Base-by-base conservation (phyloP, 2,329 filamentous ascomycete species). In the Aspergillus chevalieri region DNA sequence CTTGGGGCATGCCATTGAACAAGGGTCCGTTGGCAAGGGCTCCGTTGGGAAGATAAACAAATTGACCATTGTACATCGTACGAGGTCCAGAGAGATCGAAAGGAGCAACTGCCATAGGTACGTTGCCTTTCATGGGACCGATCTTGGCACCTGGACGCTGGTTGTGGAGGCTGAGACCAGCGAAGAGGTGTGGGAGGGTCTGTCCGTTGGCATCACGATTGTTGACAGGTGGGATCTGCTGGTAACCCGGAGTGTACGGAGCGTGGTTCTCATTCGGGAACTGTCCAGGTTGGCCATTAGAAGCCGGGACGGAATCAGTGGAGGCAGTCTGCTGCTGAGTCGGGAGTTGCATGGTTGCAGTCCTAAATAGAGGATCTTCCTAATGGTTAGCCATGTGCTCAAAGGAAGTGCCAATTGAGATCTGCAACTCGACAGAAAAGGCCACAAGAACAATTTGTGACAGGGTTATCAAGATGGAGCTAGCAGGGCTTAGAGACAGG, bases 11-110 rank as follows among this genome's bases (percentile, higher is more conserved):
- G 17, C 63, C 61, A 52, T 60, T 59, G 28, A 69, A 65, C 45
- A 70, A 56, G 10, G 38, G 21, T 19, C 38, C 38, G 12, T 41
- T 41, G 15, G 38, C 10, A 12, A 41, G 15, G 12, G 59, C 44
- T 8, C 62, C 62, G 47, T 64, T 69, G 28, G 68, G 67, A 4
- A 69, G 50, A 43, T 67, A 48, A 24, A 67, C 55, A 36, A 61
- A 56, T 24, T 61, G 63, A 22, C 61, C 60, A 57, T 60, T 60
- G 50, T 63, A 65, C 2, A 56, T 52, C 26, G 57, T 44, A 55
- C 63, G 65, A 24, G 61, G 50, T 15, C 57, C 58, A 28, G 64
- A 49, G 45, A 66, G 53, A 44, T 69, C 63, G 50, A 61, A 42
- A 28, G 56, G 49, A 47, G 60, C 59, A 52, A 66, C 51, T 1